Evolutionary conservation across 192 early-diverging fungal species (phyloP).

Genomic region (Backusella tuberculispora): DNA sequence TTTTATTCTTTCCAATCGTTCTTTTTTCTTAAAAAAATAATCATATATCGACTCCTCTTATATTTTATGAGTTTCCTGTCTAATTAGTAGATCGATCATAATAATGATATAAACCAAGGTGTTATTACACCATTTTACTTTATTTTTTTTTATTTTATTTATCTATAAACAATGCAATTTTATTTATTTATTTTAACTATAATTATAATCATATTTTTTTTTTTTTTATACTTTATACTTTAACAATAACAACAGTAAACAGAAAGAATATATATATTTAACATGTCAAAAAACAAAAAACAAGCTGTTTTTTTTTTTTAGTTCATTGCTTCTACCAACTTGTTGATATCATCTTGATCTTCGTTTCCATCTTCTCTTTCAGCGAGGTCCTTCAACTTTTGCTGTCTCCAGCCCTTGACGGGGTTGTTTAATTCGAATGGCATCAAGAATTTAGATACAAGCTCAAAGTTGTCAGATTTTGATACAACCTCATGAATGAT

Average conservation of each 20-base stretch:
- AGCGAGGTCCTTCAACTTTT: slow-evolving; percentile 18
- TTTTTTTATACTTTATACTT: neutral
- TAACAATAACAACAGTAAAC: too few relatives aligned
- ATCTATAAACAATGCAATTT: slow-evolving; percentile 14
- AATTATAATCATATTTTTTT: neutral
- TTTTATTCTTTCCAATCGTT: neutral
- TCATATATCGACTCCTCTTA: neutral
- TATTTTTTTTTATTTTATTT: too few relatives aligned
- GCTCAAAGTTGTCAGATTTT: slow-evolving; percentile 21
- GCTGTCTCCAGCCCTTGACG: slow-evolving; percentile 28
- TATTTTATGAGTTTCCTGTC: neutral
- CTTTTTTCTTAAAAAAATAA: neutral
- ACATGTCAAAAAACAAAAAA: too few relatives aligned
- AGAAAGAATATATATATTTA: slow-evolving; percentile 1
- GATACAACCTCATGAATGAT: slow-evolving; percentile 35
- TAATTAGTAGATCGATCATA: neutral
- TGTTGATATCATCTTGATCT: slow-evolving; percentile 26
- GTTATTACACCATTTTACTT: too few relatives aligned
- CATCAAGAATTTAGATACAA: slow-evolving; percentile 14
- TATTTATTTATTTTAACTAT: neutral
- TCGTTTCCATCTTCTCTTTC: slow-evolving; percentile 14
- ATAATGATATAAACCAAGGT: neutral
- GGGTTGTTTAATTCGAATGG: slow-evolving; percentile 24
- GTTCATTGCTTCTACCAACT: slow-evolving; percentile 30
- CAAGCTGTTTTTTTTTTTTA: neutral